Conservation (phyloP, 495 filamentous ascomycete species). For the Xylaria acuta region DNA sequence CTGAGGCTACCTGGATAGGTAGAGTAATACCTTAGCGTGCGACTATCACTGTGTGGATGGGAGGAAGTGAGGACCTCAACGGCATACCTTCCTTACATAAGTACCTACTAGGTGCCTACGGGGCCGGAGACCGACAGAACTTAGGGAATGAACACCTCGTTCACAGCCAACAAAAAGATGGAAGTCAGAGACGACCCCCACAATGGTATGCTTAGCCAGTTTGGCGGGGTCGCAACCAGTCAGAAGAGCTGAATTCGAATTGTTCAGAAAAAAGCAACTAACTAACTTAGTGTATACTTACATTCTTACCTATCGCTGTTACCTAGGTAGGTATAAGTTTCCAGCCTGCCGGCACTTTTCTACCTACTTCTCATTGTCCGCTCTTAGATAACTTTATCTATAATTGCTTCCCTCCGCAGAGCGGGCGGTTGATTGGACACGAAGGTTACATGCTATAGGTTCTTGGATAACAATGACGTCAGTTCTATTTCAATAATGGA, state of each 20-base stretch:
- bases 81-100: neutral
- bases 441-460: neutral
- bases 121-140: neutral
- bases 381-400: neutral
- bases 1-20: no score
- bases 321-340: neutral
- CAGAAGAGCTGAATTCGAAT: slow-evolving; percentile 7
- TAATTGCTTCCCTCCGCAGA: neutral
- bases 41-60: neutral
- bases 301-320: neutral
- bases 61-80: neutral
- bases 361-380: neutral
- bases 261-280: slow-evolving; percentile 12
- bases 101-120: neutral
- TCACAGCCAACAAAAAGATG: neutral
- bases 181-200: neutral
- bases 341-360: neutral
- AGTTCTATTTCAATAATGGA: neutral
- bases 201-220: neutral
- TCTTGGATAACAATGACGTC: neutral
- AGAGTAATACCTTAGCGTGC: neutral
- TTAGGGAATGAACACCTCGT: neutral
- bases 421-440: neutral
- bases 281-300: no score
- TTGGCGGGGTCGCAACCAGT: slow-evolving; percentile 15